These are phyloP conservation scores for Ustilago vetiveriae DNA, from an alignment of 1,284 basidiomycete genomes.

Conservation along the genomic window DNA sequence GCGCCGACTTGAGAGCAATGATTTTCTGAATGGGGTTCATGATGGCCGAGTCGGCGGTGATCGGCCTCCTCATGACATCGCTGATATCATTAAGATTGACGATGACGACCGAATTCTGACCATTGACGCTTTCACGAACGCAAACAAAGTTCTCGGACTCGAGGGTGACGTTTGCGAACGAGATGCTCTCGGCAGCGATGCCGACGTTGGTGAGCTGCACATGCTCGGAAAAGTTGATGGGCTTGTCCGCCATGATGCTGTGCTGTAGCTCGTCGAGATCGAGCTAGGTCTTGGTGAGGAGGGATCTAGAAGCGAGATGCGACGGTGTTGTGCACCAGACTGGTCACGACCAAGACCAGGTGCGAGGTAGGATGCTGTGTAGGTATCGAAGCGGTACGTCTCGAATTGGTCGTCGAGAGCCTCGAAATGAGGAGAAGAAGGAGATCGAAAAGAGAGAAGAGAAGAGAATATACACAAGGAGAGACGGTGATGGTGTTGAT, in stretches of 20 bases:
- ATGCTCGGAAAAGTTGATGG: conserved; percentile 63
- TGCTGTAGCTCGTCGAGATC: conserved; percentile 10
- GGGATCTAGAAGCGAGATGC: conserved; percentile 1
- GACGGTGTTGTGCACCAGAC: conserved; percentile 5
- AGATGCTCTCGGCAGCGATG: conserved; percentile 94
- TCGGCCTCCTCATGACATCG: conserved; percentile 82
- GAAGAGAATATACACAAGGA: conserved; percentile 34
- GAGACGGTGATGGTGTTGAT: conserved; percentile 3
- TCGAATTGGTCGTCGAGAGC: conserved; percentile 6
- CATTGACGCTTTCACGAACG: conserved; percentile 74
- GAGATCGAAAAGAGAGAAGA: conserved; percentile 4
- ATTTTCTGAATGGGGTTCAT: conserved; percentile 99
- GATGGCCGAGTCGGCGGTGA: conserved; percentile 96
- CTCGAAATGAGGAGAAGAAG: neutral
- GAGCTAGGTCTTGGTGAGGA: conserved; percentile 7
- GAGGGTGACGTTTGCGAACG: conserved; percentile 93
- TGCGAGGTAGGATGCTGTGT: conserved; percentile 3
- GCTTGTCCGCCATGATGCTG: conserved; percentile 64
- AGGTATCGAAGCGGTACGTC: conserved; percentile 18
- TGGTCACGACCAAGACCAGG: neutral
- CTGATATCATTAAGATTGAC: conserved; percentile 64
- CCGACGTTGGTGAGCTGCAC: conserved; percentile 91
- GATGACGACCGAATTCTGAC: conserved; percentile 63
- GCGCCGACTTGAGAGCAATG: conserved; percentile 84
- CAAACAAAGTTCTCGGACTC: conserved; percentile 98